These are phyloP conservation scores for Lipomyces yamanashiensis DNA, from an alignment of 805 yeast genomes.

Conservation along the genomic window DNA sequence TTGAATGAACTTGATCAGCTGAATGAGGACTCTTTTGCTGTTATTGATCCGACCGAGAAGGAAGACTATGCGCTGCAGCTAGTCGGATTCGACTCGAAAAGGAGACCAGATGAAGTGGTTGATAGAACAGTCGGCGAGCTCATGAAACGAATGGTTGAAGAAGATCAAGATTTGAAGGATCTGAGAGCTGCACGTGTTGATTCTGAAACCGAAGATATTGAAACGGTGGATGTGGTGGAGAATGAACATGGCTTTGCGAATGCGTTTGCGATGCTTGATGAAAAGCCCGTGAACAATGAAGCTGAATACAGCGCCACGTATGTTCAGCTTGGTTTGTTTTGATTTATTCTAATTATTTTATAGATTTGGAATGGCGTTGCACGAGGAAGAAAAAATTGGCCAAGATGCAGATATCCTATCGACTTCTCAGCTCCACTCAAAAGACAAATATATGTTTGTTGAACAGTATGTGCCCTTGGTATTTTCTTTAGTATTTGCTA, in stretches of 20 bases:
- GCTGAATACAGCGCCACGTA: slow-evolving; percentile 9
- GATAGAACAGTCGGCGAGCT: slow-evolving; percentile 13
- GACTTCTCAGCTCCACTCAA: not conserved
- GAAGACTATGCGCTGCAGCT: slow-evolving; percentile 14
- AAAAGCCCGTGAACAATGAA: not conserved
- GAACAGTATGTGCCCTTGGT: slow-evolving; percentile 8
- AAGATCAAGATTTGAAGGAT: not conserved
- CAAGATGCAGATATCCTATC: slow-evolving; percentile 14
- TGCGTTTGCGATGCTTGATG: slow-evolving; percentile 6
- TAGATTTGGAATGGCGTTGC: slow-evolving; percentile 26
- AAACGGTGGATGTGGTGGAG: not conserved
- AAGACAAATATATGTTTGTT: slow-evolving; percentile 19
- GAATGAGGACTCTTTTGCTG: not conserved
- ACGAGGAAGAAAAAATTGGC: slow-evolving; percentile 17
- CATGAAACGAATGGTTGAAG: slow-evolving; percentile 16
- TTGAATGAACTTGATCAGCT: slow-evolving; percentile 6
- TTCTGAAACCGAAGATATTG: not conserved
- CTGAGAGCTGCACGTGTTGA: not conserved
- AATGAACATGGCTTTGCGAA: not conserved
- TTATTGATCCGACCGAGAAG: slow-evolving; percentile 14
- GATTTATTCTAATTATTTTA: not conserved
- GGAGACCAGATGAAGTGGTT: not conserved
- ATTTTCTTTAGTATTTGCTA: not conserved
- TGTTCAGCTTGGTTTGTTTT: not conserved
- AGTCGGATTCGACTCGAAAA: slow-evolving; percentile 11